Base-by-base conservation (phyloP, 2,329 filamentous ascomycete species). In the Nemania serpens region DNA sequence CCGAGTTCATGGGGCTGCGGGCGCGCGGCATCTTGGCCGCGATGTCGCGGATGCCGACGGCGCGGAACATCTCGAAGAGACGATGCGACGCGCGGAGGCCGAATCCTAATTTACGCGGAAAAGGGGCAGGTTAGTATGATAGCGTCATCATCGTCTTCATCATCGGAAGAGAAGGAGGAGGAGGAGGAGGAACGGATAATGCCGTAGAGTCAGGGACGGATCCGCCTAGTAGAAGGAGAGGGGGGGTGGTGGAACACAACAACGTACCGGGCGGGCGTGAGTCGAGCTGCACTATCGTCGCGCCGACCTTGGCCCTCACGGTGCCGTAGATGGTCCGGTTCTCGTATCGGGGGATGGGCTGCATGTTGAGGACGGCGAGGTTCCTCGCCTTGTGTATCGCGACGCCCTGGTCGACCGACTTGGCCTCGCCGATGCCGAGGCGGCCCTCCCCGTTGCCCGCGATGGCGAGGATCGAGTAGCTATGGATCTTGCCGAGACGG, bases 1-100 rank as follows among this genome's bases (percentile, higher is more conserved):
- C 90, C 17, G 93, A 91, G 81, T 99, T 99, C 93, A 98, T 97
- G 69, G 93, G 92, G 82, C 97, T 98, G 71, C 93, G 87, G 64
- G 91, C 91, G 47, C 94, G 89, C 39, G 89, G 88, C 64, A 96
- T 93, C 68, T 85, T 85, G 50, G 91, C 93, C 15, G 93, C 85
- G 36, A 99, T 85, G 75, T 99, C 95, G 66, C 89, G 83, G 71
- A 99, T 92, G 66, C 95, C 95, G 42, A 88, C 90, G 50, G 88
- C 88, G 66, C 92, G 90, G 73, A 91, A 93, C 82, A 99, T 93
- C 77, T 99, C 94, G 77, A 93, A 98, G 75, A 99, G 94, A 66
- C 93, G 86, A 74, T 91, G 87, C 70, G 96, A 92, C 74, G 91
- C 92, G 71, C 95, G 91, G 68, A 98, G 88, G 73, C 95, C 95